Conservation (phyloP, 768 basidiomycete species). For the Lentinula detonsa region DNA sequence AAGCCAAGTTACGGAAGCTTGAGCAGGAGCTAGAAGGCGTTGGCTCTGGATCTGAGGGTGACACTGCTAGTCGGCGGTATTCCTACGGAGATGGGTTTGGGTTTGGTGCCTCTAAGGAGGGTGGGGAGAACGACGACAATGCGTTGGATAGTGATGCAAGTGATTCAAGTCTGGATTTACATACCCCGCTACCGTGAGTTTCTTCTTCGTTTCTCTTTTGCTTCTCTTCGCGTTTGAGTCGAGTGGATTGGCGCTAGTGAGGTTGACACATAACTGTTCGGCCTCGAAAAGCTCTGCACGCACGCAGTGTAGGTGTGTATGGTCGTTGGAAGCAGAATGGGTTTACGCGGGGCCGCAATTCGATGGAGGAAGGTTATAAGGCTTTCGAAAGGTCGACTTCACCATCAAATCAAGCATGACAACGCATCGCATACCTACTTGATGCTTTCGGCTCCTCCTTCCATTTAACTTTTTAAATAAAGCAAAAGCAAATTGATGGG, state of each 20-base stretch:
- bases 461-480: not conserved
- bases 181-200: conserved; percentile 65
- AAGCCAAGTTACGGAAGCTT: not conserved
- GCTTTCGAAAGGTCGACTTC: not conserved
- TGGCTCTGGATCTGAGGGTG: not conserved
- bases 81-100: not conserved
- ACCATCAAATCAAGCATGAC: not conserved
- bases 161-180: conserved; percentile 63
- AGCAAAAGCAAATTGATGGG: not conserved
- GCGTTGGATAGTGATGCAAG: conserved; percentile 22
- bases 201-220: conserved; percentile 4
- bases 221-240: not conserved
- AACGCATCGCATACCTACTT: not conserved
- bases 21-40: not conserved
- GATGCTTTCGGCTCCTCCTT: not conserved
- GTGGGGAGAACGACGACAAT: not conserved
- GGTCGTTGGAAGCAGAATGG: not conserved
- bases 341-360: not conserved
- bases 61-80: not conserved
- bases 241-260: not conserved
- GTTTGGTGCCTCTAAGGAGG: not conserved
- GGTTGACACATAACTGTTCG: not conserved
- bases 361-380: not conserved
- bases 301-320: not conserved
- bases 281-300: not conserved